Percentiles rank a stretch among this genome's conserved stretches.
phyloP scores from a whole-genome alignment of 352 stramenopile species.

The Stramenopiles sp. region DNA sequence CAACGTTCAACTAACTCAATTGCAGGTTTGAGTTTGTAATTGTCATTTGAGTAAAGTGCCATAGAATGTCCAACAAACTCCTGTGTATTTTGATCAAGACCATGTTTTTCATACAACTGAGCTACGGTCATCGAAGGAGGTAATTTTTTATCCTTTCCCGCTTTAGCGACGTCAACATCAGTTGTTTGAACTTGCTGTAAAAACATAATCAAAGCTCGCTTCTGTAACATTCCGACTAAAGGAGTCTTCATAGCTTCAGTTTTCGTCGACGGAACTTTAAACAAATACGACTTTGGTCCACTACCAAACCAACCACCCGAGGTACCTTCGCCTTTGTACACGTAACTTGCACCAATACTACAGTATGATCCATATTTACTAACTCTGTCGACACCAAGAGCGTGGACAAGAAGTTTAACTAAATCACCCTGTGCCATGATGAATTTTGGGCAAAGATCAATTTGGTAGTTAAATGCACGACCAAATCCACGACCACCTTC shows the following conservation, averaged over 20 bases:
- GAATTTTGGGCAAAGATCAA: conserved; percentile 98
- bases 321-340: conserved; percentile 43
- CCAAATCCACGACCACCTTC: too few relatives aligned
- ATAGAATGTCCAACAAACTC: conserved; percentile 98
- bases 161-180: too few relatives aligned
- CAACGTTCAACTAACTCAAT: conserved; percentile 70
- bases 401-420: conserved; percentile 21
- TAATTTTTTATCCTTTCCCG: conserved; percentile 69
- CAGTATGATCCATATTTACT: conserved; percentile 96
- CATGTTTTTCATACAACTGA: conserved; percentile 87
- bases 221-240: conserved; percentile 96
- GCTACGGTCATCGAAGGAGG: conserved; percentile 70
- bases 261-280: conserved; percentile 76
- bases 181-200: conserved; percentile 83
- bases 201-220: conserved; percentile 90
- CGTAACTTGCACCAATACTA: conserved; percentile 88
- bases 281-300: background rate
- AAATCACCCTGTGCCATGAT: conserved; percentile 98
- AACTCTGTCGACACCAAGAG: conserved; percentile 65
- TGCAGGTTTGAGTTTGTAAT: conserved; percentile 41
- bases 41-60: conserved; percentile 39
- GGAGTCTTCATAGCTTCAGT: conserved; percentile 73
- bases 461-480: conserved; percentile 93
- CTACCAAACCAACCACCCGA: background rate
- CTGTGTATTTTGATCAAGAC: conserved; percentile 78